Percentiles rank a stretch among this genome's conserved stretches.
These are phyloP conservation scores for Zoysia japonica DNA, from an alignment of 176 grass and related monocot species.

Conservation along the genomic window DNA sequence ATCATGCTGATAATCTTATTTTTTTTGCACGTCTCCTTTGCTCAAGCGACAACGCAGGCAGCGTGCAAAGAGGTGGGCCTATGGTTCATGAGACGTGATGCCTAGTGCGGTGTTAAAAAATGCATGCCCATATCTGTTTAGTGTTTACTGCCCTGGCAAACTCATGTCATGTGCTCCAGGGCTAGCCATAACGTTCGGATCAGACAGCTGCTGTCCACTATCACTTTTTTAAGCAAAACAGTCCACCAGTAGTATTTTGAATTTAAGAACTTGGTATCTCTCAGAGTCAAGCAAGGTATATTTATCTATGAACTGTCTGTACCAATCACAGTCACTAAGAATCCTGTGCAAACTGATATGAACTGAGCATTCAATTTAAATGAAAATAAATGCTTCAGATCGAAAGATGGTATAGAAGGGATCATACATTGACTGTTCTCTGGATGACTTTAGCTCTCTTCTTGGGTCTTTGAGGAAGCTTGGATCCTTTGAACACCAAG, in stretches of 20 bases:
- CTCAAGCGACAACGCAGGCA: constrained; percentile 28
- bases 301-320: constrained; percentile 26
- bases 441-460: constrained; percentile 94
- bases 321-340: constrained; percentile 17
- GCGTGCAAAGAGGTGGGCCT: constrained; percentile 34
- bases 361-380: constrained; percentile 27
- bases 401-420: constrained; percentile 16
- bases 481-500: constrained; percentile 88
- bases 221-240: not conserved
- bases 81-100: constrained; percentile 40
- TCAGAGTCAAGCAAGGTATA: constrained; percentile 28
- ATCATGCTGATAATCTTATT: constrained; percentile 30
- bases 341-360: constrained; percentile 31
- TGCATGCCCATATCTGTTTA: constrained; percentile 17
- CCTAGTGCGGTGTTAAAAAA: constrained; percentile 25
- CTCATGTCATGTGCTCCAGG: not conserved
- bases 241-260: constrained; percentile 10
- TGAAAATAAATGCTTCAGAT: constrained; percentile 21
- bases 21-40: constrained; percentile 46
- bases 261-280: constrained; percentile 31
- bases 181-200: constrained; percentile 11
- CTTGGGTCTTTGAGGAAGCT: constrained; percentile 88
- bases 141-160: constrained; percentile 4
- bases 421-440: constrained; percentile 78
- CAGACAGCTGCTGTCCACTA: constrained; percentile 7